These are phyloP conservation scores for Thoreauomyces humboldtii DNA, from an alignment of 192 early-diverging fungal species.

Conservation along the genomic window DNA sequence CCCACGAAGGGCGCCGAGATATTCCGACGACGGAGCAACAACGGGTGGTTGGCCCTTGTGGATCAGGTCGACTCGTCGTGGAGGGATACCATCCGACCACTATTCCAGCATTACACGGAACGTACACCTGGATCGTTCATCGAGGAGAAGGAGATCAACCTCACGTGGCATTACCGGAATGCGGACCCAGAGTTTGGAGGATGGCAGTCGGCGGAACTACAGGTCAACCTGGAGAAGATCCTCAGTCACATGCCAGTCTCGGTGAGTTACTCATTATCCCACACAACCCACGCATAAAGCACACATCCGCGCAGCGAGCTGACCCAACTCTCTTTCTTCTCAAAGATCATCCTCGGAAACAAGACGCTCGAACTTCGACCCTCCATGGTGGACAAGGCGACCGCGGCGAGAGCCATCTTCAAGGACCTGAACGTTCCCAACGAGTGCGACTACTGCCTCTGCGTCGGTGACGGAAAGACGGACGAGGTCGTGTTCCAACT, in stretches of 20 bases:
- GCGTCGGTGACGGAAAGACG: slow-evolving; percentile 91
- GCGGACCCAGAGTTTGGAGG: slow-evolving; percentile 83
- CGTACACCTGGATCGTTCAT: slow-evolving; percentile 96
- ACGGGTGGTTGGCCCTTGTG: slow-evolving; percentile 84
- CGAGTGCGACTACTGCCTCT: slow-evolving; percentile 70
- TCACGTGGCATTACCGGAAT: slow-evolving; percentile 98
- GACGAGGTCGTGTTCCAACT: slow-evolving; percentile 91
- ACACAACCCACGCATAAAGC: too few species aligned
- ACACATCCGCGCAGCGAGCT: too few species aligned
- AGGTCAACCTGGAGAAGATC: slow-evolving; percentile 95
- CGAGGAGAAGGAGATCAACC: slow-evolving; percentile 98
- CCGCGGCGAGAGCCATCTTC: slow-evolving; percentile 82
- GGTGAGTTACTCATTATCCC: too few species aligned
- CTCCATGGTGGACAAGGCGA: slow-evolving; percentile 87
- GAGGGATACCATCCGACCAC: slow-evolving; percentile 86
- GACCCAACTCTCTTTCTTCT: neutral
- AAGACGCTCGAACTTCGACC: slow-evolving; percentile 97
- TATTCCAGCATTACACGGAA: slow-evolving; percentile 97
- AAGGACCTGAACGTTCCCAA: slow-evolving; percentile 59
- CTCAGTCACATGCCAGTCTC: slow-evolving; percentile 89
- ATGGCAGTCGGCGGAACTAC: slow-evolving; percentile 98
- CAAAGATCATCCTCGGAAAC: slow-evolving; percentile 87
- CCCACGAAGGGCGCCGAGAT: slow-evolving; percentile 35
- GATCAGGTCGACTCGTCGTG: slow-evolving; percentile 88
- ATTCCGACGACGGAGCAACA: slow-evolving; percentile 44